phyloP scores from a whole-genome alignment of 2,329 filamentous ascomycete genomes.

The Torrubiella hemipterigena region DNA sequence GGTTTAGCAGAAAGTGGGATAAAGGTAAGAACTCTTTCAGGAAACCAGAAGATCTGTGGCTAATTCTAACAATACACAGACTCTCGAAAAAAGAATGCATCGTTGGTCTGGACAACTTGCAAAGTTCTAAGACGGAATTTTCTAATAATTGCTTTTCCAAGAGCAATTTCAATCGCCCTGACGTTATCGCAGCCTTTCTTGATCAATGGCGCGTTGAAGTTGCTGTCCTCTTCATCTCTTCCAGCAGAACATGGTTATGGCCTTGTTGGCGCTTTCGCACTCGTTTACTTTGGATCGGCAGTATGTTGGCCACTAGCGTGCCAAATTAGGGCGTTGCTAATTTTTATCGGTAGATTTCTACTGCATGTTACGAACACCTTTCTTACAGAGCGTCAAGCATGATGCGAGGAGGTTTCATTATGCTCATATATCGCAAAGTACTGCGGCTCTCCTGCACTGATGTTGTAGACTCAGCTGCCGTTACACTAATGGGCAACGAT shows the following conservation, averaged over 20 bases:
- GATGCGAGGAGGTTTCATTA: constrained; percentile 17
- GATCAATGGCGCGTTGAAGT: constrained; percentile 6
- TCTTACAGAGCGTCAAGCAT: constrained; percentile 16
- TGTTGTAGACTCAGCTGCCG: constrained; percentile 15
- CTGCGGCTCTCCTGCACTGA: constrained; percentile 14
- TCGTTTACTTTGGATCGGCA: constrained; percentile 19
- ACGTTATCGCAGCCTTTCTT: too few relatives aligned
- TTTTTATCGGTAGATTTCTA: constrained; percentile 11
- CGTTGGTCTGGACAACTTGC: too few relatives aligned
- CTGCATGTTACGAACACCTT: constrained; percentile 20
- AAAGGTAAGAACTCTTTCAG: constrained; percentile 8
- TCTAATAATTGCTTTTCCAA: too few relatives aligned
- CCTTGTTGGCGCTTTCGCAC: constrained; percentile 17
- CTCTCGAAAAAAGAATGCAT: too few relatives aligned
- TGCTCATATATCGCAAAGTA: constrained; percentile 17
- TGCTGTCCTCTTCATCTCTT: too few relatives aligned
- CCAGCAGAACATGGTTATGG: constrained; percentile 16
- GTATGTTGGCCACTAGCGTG: constrained; percentile 9
- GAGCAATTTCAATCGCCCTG: too few relatives aligned
- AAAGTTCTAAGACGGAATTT: too few relatives aligned
- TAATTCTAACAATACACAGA: background rate
- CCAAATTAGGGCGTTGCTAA: background rate
- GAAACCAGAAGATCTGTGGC: background rate
- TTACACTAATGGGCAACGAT: constrained; percentile 19
- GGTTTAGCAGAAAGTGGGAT: constrained; percentile 13